A percentile compares a stretch with the other conserved stretches of the same genome.
Evolutionary conservation across 768 basidiomycete genomes (phyloP).

Genomic region (Leccinum arenicola): DNA sequence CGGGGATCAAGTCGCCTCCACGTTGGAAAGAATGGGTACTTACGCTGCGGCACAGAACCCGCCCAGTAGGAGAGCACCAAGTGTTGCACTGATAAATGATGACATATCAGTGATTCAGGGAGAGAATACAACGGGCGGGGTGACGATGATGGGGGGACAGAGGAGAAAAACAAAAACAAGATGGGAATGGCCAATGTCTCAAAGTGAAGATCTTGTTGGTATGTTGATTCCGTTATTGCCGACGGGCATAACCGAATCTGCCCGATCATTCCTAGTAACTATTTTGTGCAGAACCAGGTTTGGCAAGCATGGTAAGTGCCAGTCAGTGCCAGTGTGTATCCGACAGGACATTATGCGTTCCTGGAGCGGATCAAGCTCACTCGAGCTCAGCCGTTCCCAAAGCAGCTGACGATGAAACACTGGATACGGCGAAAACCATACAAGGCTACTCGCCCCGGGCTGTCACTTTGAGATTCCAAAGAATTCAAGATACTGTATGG

Average conservation of each 20-base stretch:
- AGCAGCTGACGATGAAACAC: background rate
- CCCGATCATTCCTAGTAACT: background rate
- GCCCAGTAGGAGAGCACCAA: slow-evolving; percentile 30
- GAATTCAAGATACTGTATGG: too few relatives aligned
- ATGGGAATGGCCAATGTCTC: background rate
- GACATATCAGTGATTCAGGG: slow-evolving; percentile 7
- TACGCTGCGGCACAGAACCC: slow-evolving; percentile 30
- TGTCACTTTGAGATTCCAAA: too few relatives aligned
- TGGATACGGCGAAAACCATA: background rate
- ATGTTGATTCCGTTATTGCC: background rate
- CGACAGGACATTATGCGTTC: background rate
- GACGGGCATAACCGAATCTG: background rate
- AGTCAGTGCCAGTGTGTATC: too few relatives aligned
- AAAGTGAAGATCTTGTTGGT: background rate
- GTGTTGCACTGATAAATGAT: slow-evolving; percentile 16
- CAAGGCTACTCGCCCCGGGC: background rate
- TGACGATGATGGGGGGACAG: background rate
- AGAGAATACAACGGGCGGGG: background rate
- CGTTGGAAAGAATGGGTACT: background rate
- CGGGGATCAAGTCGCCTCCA: background rate
- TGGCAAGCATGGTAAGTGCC: background rate
- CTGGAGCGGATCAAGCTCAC: background rate
- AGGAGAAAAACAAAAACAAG: background rate
- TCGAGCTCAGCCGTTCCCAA: background rate
- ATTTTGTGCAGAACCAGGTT: background rate